Percentiles rank a stretch among this genome's conserved stretches.
phyloP scores from a whole-genome alignment of 169 alveolate species.

The Eimeria maxima region DNA sequence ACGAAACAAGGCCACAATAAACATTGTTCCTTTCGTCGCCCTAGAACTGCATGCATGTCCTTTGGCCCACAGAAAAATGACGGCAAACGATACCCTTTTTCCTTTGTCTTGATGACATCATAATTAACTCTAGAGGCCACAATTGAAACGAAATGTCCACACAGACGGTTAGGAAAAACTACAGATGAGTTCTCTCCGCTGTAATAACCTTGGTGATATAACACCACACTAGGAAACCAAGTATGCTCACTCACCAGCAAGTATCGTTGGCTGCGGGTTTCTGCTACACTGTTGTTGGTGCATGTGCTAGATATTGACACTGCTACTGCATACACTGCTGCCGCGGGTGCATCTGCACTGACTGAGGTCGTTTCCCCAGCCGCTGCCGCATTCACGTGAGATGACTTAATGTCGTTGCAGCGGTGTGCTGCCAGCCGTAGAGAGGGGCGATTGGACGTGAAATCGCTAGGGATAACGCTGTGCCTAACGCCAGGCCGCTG shows the following conservation, averaged over 20 bases:
- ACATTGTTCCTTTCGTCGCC: no score
- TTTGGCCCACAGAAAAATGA: neutral
- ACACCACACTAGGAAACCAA: no score
- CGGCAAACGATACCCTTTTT: neutral
- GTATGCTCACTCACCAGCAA: no score
- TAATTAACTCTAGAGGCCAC: neutral
- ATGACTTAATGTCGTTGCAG: constrained; percentile 22
- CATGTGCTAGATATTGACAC: neutral
- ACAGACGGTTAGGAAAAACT: no score
- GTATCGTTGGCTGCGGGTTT: neutral
- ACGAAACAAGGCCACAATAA: neutral
- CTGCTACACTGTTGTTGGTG: neutral
- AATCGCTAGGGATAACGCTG: constrained; percentile 41
- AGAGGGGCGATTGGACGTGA: neutral
- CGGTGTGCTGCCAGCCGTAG: neutral
- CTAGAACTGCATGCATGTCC: neutral
- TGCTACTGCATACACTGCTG: neutral
- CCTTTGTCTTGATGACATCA: neutral
- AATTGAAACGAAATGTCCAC: neutral
- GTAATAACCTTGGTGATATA: no score
- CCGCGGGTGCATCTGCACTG: constrained; percentile 1
- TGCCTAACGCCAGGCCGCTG: constrained; percentile 70
- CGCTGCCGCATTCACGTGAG: constrained; percentile 22
- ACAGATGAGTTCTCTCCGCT: no score
- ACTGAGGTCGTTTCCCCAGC: neutral